Base-by-base conservation (phyloP, 345 rosid species). In the Acer saccharum region DNA sequence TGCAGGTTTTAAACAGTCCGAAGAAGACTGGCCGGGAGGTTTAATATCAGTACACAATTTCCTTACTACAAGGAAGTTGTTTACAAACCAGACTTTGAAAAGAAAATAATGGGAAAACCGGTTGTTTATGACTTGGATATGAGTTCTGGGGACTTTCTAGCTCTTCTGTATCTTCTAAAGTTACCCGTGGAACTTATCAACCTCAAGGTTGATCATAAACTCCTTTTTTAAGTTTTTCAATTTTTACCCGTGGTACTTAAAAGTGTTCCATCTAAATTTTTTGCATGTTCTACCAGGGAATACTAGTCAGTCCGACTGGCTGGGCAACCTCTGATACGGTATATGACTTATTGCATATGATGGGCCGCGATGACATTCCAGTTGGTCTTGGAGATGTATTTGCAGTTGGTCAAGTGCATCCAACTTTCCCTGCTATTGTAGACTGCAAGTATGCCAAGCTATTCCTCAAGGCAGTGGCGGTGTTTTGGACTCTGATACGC, bases 311-410 rank as follows among this genome's bases (percentile, higher is more conserved):
- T n/a, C n/a, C n/a, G 41, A 92, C 89, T 0, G n/a, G n/a, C n/a
- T n/a, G n/a, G n/a, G n/a, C n/a, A n/a, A n/a, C n/a, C n/a, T n/a
- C n/a, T n/a, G n/a, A n/a, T n/a, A n/a, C n/a, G n/a, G n/a, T n/a
- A n/a, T n/a, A n/a, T n/a, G n/a, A n/a, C n/a, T n/a, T n/a, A n/a
- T n/a, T n/a, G n/a, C n/a, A n/a, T n/a, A n/a, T n/a, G n/a, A 95
- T 95, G 99, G 98, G 99, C 25, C 97, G 99, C 0, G 98, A 95
- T 6, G 99, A 95, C 84, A 91, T 95, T 77, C 97, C 89, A 0
- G 92, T 95, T 13, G 99, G 96, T 70, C 75, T 93, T 2, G 99
- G 99, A 66, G 87, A 89, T n/a, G 58, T 89, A 23, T 88, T 82
- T 71, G 92, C 94, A 21, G 65, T 82, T 79, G 91, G 90, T 81